These are phyloP conservation scores for Rubia yunnanensis DNA, from an alignment of 257 asterid species.

Conservation along the genomic window DNA sequence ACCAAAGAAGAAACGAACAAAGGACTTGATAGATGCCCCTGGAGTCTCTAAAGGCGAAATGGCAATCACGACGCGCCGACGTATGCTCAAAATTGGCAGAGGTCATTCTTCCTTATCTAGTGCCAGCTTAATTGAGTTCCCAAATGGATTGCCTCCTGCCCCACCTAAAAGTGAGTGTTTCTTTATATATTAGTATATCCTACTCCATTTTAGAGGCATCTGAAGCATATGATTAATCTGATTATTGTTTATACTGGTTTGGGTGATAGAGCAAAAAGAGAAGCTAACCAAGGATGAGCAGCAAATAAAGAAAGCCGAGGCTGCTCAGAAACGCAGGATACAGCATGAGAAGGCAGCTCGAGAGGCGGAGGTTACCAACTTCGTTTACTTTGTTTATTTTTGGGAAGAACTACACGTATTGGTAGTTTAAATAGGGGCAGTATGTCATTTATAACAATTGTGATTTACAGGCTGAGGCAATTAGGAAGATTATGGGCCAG, in stretches of 20 bases:
- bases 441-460: neutral
- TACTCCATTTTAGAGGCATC: constrained; percentile 4
- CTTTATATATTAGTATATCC: neutral
- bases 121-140: constrained; percentile 45
- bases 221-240: constrained; percentile 2
- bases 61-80: constrained; percentile 58
- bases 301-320: constrained; percentile 80
- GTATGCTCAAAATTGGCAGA: constrained; percentile 40
- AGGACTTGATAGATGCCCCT: constrained; percentile 22
- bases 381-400: neutral
- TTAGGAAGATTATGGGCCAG: constrained; percentile 79
- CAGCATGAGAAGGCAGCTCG: constrained; percentile 81
- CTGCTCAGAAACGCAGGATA: constrained; percentile 69
- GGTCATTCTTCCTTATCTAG: constrained; percentile 32
- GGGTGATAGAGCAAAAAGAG: constrained; percentile 57
- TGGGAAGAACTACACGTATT: neutral
- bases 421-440: constrained; percentile 1
- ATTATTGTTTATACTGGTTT: constrained; percentile 9
- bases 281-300: constrained; percentile 68
- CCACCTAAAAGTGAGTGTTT: constrained; percentile 61
- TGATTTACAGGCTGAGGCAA: constrained; percentile 72
- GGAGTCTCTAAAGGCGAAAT: constrained; percentile 31
- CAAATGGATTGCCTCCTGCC: constrained; percentile 66
- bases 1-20: constrained; percentile 32
- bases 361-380: constrained; percentile 62